These are phyloP conservation scores for Triticum dicoccoides DNA, from an alignment of 176 grass and related monocot species.

Conservation along the genomic window DNA sequence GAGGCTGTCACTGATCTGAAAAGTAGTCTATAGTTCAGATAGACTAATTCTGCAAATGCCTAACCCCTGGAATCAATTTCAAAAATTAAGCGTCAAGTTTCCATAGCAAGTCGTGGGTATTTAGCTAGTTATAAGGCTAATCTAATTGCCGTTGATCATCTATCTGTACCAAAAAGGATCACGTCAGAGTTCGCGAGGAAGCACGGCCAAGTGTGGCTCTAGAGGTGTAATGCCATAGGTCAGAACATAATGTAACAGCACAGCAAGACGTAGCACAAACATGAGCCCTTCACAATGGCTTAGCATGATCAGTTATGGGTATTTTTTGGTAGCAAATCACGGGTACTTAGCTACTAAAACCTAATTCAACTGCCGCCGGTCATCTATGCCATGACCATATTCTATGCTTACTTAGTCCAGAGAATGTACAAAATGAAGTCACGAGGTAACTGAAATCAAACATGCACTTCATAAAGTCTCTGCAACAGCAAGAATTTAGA, in stretches of 20 bases:
- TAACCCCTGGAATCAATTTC: too few species aligned
- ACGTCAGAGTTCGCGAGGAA: background rate
- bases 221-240: too few species aligned
- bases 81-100: too few species aligned
- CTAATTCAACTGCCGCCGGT: background rate
- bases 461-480: background rate
- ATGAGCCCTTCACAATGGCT: too few species aligned
- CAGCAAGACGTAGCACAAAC: too few species aligned
- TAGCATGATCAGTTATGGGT: background rate
- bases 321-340: background rate
- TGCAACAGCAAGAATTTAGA: background rate
- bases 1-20: too few species aligned
- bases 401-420: background rate
- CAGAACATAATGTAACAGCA: too few species aligned
- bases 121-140: background rate
- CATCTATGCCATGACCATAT: background rate
- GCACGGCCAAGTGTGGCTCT: too few species aligned
- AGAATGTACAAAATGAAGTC: too few species aligned
- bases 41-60: too few species aligned
- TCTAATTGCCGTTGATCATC: background rate
- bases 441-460: background rate
- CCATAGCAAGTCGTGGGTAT: too few species aligned
- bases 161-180: background rate
- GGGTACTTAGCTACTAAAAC: background rate
- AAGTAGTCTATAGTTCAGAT: too few species aligned